phyloP scores from a whole-genome alignment of 495 filamentous ascomycete species.

The Hypoxylon subgilvum region DNA sequence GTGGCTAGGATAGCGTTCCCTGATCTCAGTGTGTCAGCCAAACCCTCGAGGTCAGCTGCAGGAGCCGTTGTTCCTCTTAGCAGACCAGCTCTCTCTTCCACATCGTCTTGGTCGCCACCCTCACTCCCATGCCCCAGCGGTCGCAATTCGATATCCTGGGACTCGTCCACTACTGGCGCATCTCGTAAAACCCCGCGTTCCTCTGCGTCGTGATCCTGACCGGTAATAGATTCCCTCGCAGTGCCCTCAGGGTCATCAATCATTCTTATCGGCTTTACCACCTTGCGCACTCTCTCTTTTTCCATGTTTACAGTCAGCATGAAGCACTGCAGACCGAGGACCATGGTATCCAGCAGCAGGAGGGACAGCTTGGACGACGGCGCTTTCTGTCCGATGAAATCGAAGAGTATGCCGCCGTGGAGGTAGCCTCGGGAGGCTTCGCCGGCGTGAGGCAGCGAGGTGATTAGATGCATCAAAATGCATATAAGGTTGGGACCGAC shows the following conservation, averaged over 20 bases:
- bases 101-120: conserved; percentile 41
- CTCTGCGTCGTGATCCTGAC: conserved; percentile 79
- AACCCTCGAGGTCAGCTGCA: conserved; percentile 48
- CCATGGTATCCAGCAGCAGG: conserved; percentile 66
- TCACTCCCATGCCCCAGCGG: conserved; percentile 38
- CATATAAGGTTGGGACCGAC: conserved; percentile 73
- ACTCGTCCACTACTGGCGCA: conserved; percentile 46
- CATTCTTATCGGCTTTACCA: conserved; percentile 42
- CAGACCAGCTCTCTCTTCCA: conserved; percentile 56
- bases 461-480: conserved; percentile 71
- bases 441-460: conserved; percentile 66
- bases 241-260: conserved; percentile 22
- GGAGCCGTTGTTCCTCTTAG: conserved; percentile 45
- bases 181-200: conserved; percentile 74
- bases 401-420: conserved; percentile 82
- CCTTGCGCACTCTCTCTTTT: conserved; percentile 61
- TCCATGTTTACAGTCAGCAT: conserved; percentile 78
- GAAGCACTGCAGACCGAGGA: conserved; percentile 71
- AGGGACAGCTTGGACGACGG: conserved; percentile 71
- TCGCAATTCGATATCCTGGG: conserved; percentile 59
- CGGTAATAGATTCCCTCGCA: conserved; percentile 29
- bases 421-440: conserved; percentile 81
- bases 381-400: conserved; percentile 85
- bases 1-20: conserved; percentile 74
- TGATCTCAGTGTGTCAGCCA: conserved; percentile 66